Evolutionary conservation across 345 rosid genomes (phyloP), one percentile per base, ranked within the genome.

Genomic region (Eucalyptus cloeziana): DNA sequence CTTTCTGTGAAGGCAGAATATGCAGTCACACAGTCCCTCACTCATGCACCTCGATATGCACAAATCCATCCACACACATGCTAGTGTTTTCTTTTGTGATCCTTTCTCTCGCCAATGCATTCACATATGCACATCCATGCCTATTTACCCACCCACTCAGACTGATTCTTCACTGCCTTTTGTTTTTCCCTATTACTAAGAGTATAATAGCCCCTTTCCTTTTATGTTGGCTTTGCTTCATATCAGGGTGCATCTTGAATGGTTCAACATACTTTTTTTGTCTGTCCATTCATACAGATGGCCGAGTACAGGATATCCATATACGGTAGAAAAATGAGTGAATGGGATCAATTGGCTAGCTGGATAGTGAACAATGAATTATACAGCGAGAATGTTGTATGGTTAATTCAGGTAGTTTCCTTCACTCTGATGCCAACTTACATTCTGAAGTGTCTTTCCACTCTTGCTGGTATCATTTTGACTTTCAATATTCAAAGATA

Each of bases 331-430:
- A 98, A 98, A 94, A 97, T 96, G 95, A 97, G 99, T 62, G 99
- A 98, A 89, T 98, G 99, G 99, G 99, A 98, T 88, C 99, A 98
- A 91, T 83, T 98, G 91, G 99, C 99, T 89, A 96, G 99, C 92
- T 98, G 99, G 99, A 98, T 98, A 89, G 98, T 98, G 91, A 98
- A 98, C 94, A 98, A 97, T 92, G 99, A 97, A 64, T 91, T 98
- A 89, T 98, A 97, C 94, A 96, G 98, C 89, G 98, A 96, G 94
- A 97, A 97, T 90, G 99, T 97, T 93, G 99, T 98, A 87, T 98
- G 99, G 99, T 94, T 98, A 89, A 98, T 98, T 91, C 99, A 98
- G 99, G 99, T 97, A 92, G 47, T 76, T 40, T 76, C 27, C 83
- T 76, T 76, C 83, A 40, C 56, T 49, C 62, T 25, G 24, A 45